Evolutionary conservation across 2,329 filamentous ascomycete species (phyloP).

Genomic region (Xylariaceae sp.): DNA sequence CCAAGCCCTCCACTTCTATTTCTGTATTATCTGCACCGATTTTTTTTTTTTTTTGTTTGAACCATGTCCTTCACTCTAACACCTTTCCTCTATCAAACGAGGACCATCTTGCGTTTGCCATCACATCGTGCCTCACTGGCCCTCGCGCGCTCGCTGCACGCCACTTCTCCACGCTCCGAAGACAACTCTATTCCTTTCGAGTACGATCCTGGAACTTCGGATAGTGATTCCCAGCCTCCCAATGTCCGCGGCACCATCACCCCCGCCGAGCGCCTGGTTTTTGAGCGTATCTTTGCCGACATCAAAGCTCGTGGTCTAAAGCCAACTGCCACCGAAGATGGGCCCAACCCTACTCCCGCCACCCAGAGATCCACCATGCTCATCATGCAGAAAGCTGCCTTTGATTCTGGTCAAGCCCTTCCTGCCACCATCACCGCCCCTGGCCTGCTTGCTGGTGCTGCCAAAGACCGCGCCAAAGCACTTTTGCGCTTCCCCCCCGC

Average conservation of each 20-base stretch:
- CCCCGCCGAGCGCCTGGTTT: constrained; percentile 45
- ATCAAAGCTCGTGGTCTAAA: constrained; percentile 43
- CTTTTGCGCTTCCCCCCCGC: constrained; percentile 39
- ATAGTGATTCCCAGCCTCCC: constrained; percentile 23
- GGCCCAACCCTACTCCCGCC: constrained; percentile 3
- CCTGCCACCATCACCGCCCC: constrained; percentile 18
- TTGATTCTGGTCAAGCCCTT: constrained; percentile 20
- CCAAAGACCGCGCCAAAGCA: constrained; percentile 32
- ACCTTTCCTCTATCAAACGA: constrained; percentile 70
- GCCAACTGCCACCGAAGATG: constrained; percentile 14
- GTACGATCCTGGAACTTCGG: constrained; percentile 32
- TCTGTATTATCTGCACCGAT: too few species aligned
- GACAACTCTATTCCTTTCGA: constrained; percentile 49
- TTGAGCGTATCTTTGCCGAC: constrained; percentile 54
- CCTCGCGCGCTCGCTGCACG: constrained; percentile 24
- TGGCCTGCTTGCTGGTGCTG: constrained; percentile 18
- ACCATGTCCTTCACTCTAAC: constrained; percentile 49
- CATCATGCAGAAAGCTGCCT: constrained; percentile 28
- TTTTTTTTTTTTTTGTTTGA: too few species aligned
- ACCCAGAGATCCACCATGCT: constrained; percentile 22
- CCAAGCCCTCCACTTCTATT: too few species aligned
- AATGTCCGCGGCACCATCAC: constrained; percentile 55
- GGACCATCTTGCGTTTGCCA: constrained; percentile 48
- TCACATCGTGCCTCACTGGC: constrained; percentile 25
- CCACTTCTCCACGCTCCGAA: constrained; percentile 10